phyloP scores from a whole-genome alignment of 768 basidiomycete genomes.

The Paxillus involutus region DNA sequence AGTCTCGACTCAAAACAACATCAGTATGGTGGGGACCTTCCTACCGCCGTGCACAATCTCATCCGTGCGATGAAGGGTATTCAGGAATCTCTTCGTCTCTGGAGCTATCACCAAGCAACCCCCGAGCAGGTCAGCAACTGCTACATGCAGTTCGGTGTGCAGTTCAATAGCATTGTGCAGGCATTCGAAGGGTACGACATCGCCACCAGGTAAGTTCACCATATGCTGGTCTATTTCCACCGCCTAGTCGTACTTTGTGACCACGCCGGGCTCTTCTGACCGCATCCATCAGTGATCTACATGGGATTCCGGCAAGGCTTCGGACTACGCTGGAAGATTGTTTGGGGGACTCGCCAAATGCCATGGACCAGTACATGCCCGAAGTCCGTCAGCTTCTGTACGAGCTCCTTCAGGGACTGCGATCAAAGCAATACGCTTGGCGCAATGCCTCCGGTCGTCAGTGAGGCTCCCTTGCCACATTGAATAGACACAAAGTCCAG shows the following conservation, averaged over 20 bases:
- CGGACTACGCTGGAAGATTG: conserved; percentile 42
- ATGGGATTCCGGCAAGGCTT: conserved; percentile 37
- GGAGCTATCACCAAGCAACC: conserved; percentile 59
- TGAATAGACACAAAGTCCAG: background rate
- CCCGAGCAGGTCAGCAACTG: conserved; percentile 83
- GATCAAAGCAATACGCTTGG: conserved; percentile 42
- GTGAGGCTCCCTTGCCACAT: conserved; percentile 2
- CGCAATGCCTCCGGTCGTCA: conserved; percentile 13
- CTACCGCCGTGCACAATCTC: conserved; percentile 61
- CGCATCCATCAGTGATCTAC: conserved; percentile 35
- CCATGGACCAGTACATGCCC: conserved; percentile 39
- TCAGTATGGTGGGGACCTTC: conserved; percentile 42
- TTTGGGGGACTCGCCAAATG: conserved; percentile 39
- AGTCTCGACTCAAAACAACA: background rate
- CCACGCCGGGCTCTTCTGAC: background rate
- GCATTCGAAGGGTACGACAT: conserved; percentile 78
- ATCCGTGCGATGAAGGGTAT: conserved; percentile 83
- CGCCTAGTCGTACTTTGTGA: background rate
- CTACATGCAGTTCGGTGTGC: conserved; percentile 86
- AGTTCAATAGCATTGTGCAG: conserved; percentile 77
- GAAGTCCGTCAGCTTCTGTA: conserved; percentile 35
- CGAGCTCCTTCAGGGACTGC: conserved; percentile 41
- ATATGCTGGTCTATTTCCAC: background rate
- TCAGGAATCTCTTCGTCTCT: conserved; percentile 67
- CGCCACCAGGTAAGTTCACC: conserved; percentile 63